Percentiles rank a stretch among this genome's conserved stretches.
phyloP scores from a whole-genome alignment of 148 eudicot species.

The Gaultheria prostrata region DNA sequence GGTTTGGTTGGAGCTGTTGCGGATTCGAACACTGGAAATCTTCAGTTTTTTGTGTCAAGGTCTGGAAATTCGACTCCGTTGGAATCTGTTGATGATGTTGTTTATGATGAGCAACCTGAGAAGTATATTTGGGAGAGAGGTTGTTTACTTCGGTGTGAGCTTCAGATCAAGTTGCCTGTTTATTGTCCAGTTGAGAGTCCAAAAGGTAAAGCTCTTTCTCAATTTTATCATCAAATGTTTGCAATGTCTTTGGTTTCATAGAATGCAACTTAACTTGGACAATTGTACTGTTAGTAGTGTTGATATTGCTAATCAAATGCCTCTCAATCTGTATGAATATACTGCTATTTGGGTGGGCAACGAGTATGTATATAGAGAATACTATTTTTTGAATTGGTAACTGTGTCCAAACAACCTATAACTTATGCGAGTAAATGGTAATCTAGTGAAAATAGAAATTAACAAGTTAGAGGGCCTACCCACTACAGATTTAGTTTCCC shows the following conservation, averaged over 20 bases:
- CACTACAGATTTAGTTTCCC: not conserved
- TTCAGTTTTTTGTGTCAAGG: slow-evolving; percentile 54
- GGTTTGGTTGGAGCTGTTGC: slow-evolving; percentile 63
- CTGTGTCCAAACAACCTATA: not conserved
- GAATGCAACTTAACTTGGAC: not conserved
- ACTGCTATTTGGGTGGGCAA: not conserved
- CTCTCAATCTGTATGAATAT: not conserved
- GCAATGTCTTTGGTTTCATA: not conserved
- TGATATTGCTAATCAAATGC: not conserved
- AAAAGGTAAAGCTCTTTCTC: slow-evolving; percentile 38
- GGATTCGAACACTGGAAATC: slow-evolving; percentile 31
- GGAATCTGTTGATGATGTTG: slow-evolving; percentile 48
- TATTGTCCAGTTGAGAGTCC: slow-evolving; percentile 50
- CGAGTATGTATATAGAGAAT: not conserved
- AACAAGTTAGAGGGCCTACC: not conserved
- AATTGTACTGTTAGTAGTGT: not conserved
- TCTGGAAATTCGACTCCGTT: slow-evolving; percentile 31
- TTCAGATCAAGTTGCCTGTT: slow-evolving; percentile 69
- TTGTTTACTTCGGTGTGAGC: slow-evolving; percentile 63
- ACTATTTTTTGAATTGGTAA: not conserved
- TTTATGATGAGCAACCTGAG: slow-evolving; percentile 68
- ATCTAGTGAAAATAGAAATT: not conserved
- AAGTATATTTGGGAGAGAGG: slow-evolving; percentile 85
- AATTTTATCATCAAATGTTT: not conserved
- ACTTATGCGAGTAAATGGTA: not conserved